Evolutionary conservation across 2,329 filamentous ascomycete genomes (phyloP).

Genomic region (Colletotrichum brevisporum): DNA sequence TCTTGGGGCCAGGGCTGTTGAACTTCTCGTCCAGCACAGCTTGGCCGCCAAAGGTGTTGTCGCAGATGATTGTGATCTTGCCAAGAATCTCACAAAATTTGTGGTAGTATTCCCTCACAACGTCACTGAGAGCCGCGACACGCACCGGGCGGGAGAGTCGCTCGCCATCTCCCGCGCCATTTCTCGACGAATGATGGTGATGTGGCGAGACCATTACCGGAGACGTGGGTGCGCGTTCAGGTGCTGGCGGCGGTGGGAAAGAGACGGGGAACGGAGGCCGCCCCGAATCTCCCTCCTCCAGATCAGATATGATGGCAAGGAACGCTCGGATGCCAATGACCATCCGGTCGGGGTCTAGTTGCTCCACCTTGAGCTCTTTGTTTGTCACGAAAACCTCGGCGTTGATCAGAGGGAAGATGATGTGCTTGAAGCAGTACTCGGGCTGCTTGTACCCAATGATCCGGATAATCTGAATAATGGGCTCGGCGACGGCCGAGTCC

Average conservation of each 20-base stretch:
- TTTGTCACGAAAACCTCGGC: constrained; percentile 86
- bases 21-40: constrained; percentile 97
- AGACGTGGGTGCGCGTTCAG: constrained; percentile 64
- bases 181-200: not conserved
- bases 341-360: constrained; percentile 95
- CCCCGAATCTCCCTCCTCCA: constrained; percentile 85
- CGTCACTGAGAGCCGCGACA: constrained; percentile 77
- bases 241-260: constrained; percentile 55
- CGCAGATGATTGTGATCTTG: constrained; percentile 95
- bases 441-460: constrained; percentile 95
- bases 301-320: constrained; percentile 90
- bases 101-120: constrained; percentile 86
- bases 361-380: constrained; percentile 87
- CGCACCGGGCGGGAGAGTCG: constrained; percentile 76
- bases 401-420: constrained; percentile 96
- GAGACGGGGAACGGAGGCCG: constrained; percentile 87
- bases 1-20: constrained; percentile 87
- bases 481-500: constrained; percentile 87
- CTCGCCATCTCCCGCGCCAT: constrained; percentile 64
- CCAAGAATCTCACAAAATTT: constrained; percentile 96
- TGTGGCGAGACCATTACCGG: constrained; percentile 61
- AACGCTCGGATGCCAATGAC: constrained; percentile 98
- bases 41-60: constrained; percentile 97
- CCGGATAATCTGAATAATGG: constrained; percentile 92
- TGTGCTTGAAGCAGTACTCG: constrained; percentile 90